Evolutionary conservation across 345 rosid genomes (phyloP), one percentile per base, ranked within the genome.

Genomic region (Euclidium syriacum): DNA sequence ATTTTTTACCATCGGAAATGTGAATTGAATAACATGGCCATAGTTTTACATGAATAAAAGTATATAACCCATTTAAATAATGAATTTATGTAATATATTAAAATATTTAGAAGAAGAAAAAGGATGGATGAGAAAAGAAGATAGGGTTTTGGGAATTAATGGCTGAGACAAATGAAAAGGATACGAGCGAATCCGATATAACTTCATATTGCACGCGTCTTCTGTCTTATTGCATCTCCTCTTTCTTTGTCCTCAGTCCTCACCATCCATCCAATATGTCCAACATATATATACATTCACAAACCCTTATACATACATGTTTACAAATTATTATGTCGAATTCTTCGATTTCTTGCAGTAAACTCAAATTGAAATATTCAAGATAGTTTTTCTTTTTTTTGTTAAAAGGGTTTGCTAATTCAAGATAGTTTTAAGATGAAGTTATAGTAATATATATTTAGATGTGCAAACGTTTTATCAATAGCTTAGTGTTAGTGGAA

Each of bases 141-240:
- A 63, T 70, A 62, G 64, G 63, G 43, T 70, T 48, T 55, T 12
- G 32, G 58, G 39, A 40, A 38, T 55, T 39, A 62, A 55, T 39
- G 75, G 74, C 58, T 62, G 64, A 70, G 74, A 70, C 36, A 62
- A 70, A 47, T 62, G 64, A 48, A 70, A 52, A 70, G 63, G 75
- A 70, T 70, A 55, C 75, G 64, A 55, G 33, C 65, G n/a, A 70
- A 54, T 62, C 42, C 35, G 63, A 53, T 59, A 68, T 59, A n/a
- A n/a, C 61, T 41, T 47, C 63, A 43, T n/a, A n/a, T 61, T 54
- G 58, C 63, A 70, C 10, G 69, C 58, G 22, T 70, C 61, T 60
- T 68, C 62, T 68, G 73, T 68, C 55, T 41, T 68, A 51, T 59
- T 58, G 29, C 22, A 24, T 59, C 56, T 18, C 23, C 18, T 35